A percentile compares a stretch with the other conserved stretches of the same genome.
These are phyloP conservation scores for Yamadazyma diospyri DNA, from an alignment of 1,139 yeast genomes.

Conservation along the genomic window DNA sequence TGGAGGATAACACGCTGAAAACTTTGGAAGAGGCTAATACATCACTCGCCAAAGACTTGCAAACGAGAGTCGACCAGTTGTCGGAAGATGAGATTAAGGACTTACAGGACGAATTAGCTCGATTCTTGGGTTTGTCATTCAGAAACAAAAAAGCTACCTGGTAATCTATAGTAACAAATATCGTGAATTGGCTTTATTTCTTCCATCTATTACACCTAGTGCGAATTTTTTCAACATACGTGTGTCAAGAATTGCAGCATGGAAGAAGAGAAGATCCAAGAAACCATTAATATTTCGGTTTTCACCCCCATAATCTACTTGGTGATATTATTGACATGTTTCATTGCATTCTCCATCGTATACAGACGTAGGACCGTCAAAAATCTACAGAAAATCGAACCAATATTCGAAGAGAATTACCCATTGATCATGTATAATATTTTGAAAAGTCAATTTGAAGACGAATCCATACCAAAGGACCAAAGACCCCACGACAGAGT, in stretches of 20 bases:
- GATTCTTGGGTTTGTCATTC: conserved; percentile 56
- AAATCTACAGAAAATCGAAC: conserved; percentile 54
- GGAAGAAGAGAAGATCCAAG: conserved; percentile 27
- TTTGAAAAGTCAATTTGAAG: conserved; percentile 44
- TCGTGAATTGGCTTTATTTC: neutral
- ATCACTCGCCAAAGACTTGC: conserved; percentile 30
- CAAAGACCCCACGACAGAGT: conserved; percentile 74
- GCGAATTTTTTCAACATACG: conserved; percentile 7
- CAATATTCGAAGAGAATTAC: conserved; percentile 68
- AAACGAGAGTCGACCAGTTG: conserved; percentile 32
- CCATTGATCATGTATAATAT: conserved; percentile 63
- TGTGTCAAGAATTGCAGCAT: conserved; percentile 12
- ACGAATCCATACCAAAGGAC: conserved; percentile 38
- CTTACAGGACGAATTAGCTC: conserved; percentile 60
- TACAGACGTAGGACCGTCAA: conserved; percentile 61
- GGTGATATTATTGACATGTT: conserved; percentile 64
- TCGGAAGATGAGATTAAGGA: conserved; percentile 37
- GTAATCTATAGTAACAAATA: conserved; percentile 1
- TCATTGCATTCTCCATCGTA: conserved; percentile 67
- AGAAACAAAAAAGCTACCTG: conserved; percentile 6
- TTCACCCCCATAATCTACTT: conserved; percentile 83
- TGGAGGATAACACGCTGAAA: conserved; percentile 37
- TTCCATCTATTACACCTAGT: neutral
- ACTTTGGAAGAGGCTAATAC: conserved; percentile 32
- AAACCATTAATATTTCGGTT: conserved; percentile 57